Base-by-base conservation (phyloP, 495 filamentous ascomycete genomes). In the Hypoxylon lenormandii region DNA sequence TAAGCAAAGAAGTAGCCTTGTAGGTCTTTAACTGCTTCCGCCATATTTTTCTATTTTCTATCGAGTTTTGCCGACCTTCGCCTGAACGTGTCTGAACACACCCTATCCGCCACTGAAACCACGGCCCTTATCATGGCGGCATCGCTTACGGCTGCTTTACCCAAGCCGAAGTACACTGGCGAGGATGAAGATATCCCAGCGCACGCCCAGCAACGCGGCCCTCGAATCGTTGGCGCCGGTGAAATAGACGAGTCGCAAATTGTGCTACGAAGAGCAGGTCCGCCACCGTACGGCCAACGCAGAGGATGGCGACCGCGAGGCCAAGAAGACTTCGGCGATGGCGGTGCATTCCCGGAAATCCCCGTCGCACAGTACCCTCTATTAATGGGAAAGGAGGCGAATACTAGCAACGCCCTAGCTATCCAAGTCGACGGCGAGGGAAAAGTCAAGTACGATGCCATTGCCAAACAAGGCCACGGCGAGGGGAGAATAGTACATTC, bases 371-470 rank as follows among this genome's bases (percentile, higher is more conserved):
- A 98, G 72, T 98, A 98, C 75, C 94, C 94, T 43, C 88, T 96
- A 33, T 91, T 94, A 62, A 96, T 97, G 93, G 96, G 95, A 36
- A 94, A 94, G 78, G 82, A 85, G 15, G 80, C 89, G 1, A 84
- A 85, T 3, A 89, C 82, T 5, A 94, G 91, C 51, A 98, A 97
- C 77, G 93, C 94, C 48, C 88, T 98, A 28, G 90, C 93, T 8
- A 84, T 98, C 22, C 92, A 97, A 75, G 94, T 98, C 51, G 92
- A 98, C 75, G 88, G 83, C 0, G 89, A 94, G 61, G 95, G 95
- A 12, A 96, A 95, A 72, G 90, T 97, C 30, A 96, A 97, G 78
- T 98, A 97, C 79, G 93, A 96, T 76, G 94, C 93, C 19, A 97
- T 99, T 74, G 96, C 95, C 50, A 88, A 90, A 52, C 90, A 94